These are phyloP conservation scores for Epichloe sp. DNA, from an alignment of 2,329 filamentous ascomycete genomes.

Conservation along the genomic window DNA sequence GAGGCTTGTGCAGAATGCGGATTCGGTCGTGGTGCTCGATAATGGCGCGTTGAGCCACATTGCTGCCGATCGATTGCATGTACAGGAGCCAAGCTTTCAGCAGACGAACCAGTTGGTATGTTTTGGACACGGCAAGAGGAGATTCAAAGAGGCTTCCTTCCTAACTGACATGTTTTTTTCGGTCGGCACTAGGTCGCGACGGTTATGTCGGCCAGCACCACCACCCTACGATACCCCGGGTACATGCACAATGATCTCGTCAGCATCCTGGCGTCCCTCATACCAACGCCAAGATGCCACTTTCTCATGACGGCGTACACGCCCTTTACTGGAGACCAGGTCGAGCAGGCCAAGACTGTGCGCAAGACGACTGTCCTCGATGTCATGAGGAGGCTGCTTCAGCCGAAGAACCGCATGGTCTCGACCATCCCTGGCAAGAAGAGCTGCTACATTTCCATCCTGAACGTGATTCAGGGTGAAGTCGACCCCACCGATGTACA, in stretches of 20 bases:
- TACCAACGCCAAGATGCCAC: conserved; percentile 91
- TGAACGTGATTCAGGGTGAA: conserved; percentile 98
- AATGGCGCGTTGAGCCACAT: conserved; percentile 91
- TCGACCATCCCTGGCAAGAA: conserved; percentile 90
- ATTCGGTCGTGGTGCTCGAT: conserved; percentile 93
- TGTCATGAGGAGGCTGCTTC: conserved; percentile 88
- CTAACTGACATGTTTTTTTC: neutral
- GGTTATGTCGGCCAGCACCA: conserved; percentile 97
- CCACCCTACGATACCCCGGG: conserved; percentile 87
- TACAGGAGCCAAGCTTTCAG: conserved; percentile 89
- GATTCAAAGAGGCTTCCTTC: neutral
- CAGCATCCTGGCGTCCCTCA: conserved; percentile 88
- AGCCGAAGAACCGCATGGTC: conserved; percentile 99
- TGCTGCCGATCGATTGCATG: conserved; percentile 84
- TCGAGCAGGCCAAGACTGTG: conserved; percentile 93
- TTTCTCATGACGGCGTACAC: conserved; percentile 99
- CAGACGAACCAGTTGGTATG: conserved; percentile 88
- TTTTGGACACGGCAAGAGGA: neutral
- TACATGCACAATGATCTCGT: conserved; percentile 99
- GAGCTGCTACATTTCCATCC: conserved; percentile 97
- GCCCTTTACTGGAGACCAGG: conserved; percentile 89
- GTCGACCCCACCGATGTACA: conserved; percentile 97
- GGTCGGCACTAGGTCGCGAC: conserved; percentile 54
- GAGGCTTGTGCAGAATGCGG: conserved; percentile 84
- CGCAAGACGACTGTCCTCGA: conserved; percentile 96